A percentile compares a stretch with the other conserved stretches of the same genome.
Conservation (phyloP, 139 green algal genomes). For the Chlorella ohadii region DNA sequence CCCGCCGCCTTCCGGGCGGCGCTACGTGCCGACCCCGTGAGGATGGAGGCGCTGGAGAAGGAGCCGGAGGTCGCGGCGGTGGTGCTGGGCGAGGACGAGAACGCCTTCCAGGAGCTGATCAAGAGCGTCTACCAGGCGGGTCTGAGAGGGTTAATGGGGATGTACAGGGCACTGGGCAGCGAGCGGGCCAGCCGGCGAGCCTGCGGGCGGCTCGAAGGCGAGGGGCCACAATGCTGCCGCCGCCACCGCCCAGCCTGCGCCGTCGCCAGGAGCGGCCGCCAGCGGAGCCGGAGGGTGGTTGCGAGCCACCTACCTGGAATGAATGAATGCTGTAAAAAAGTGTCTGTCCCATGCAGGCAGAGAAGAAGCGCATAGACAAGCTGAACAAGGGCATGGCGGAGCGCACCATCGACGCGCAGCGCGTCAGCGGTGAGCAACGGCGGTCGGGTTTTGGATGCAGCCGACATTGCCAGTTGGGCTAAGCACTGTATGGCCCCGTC, state of each 20-base stretch:
- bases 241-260: not conserved
- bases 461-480: too few relatives aligned
- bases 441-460: not conserved
- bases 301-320: too few relatives aligned
- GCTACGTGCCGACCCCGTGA: constrained; percentile 58
- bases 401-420: constrained; percentile 89
- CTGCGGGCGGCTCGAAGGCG: constrained; percentile 6
- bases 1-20: constrained; percentile 69
- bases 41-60: constrained; percentile 59
- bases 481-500: too few relatives aligned
- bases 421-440: constrained; percentile 75
- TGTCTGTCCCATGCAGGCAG: constrained; percentile 49
- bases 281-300: too few relatives aligned
- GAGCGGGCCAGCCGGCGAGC: not conserved
- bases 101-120: constrained; percentile 78
- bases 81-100: constrained; percentile 69
- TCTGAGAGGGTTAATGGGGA: not conserved
- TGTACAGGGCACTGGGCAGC: not conserved
- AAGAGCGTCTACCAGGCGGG: constrained; percentile 62
- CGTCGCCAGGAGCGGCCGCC: too few relatives aligned
- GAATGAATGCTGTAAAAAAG: too few relatives aligned
- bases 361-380: constrained; percentile 63
- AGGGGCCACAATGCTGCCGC: constrained; percentile 4
- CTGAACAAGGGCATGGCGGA: constrained; percentile 65
- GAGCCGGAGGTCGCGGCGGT: constrained; percentile 66